Evolutionary conservation across 306 rosid genomes (phyloP).

Genomic region (Casuarina cunninghamiana): DNA sequence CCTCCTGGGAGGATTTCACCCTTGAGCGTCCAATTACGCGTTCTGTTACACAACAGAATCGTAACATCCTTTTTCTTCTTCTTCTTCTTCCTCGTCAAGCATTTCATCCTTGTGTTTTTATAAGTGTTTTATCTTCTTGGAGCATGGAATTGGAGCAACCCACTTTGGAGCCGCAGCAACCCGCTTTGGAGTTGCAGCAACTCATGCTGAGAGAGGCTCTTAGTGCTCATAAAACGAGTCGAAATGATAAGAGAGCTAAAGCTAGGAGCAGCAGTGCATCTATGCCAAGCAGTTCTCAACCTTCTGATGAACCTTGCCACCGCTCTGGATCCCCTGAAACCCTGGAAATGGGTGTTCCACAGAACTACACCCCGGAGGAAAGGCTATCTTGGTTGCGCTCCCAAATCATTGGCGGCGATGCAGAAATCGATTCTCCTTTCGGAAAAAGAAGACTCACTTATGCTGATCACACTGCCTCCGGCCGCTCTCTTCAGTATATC

Average conservation of each 20-base stretch:
- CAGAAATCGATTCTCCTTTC: slow-evolving; percentile 55
- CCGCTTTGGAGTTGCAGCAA: not conserved
- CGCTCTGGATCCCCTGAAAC: slow-evolving; percentile 26
- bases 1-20: too few relatives aligned
- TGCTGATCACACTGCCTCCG: slow-evolving; percentile 94
- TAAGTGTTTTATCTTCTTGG: not conserved
- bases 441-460: slow-evolving; percentile 60
- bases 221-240: not conserved
- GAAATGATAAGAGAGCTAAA: not conserved
- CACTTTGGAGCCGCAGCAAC: not conserved
- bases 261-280: not conserved
- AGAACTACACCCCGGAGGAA: slow-evolving; percentile 25
- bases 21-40: too few relatives aligned
- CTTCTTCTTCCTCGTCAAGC: not conserved
- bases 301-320: slow-evolving; percentile 24
- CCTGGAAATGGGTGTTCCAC: slow-evolving; percentile 30
- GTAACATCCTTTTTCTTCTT: too few relatives aligned
- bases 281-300: slow-evolving; percentile 1
- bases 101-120: not conserved
- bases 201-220: slow-evolving; percentile 9
- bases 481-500: slow-evolving; percentile 55
- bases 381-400: slow-evolving; percentile 59
- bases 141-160: slow-evolving; percentile 14
- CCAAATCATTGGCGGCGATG: slow-evolving; percentile 55
- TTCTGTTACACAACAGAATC: too few relatives aligned